Base-by-base conservation (phyloP, 208 protist genomes). In the Vickermania spadyakhi region DNA sequence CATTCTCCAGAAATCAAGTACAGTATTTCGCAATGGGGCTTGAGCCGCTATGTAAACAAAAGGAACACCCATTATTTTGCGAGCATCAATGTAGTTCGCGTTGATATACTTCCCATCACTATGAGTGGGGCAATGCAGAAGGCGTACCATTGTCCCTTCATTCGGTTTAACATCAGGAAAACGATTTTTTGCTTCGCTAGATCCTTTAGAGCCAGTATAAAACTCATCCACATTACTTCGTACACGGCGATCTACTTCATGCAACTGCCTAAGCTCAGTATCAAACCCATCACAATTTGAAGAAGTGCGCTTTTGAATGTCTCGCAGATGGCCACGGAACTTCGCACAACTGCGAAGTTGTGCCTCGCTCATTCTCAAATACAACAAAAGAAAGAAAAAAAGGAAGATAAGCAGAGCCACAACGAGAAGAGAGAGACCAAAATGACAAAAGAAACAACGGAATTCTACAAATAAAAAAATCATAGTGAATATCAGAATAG, bases 41-140 rank as follows among this genome's bases (percentile, higher is more conserved):
- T 96, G 91, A 25, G 86, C 86, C 11, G 84, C 84, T 59, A 96
- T 95, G 70, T 96, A 96, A n/a, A 84, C 73, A 70, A 89, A 89
- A 28, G 86, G 86, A 4, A 93, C 73, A 14, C 52, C 72, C 30
- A 90, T 76, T 13, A 78, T 56, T 22, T 67, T 66, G 4, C 77
- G 70, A 0, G 72, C 79, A 64, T 92, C 81, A 56, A 95, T 68
- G 67, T 88, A 91, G 68, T 96, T 96, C 45, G 85, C 89, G 68
- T 96, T 96, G 66, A 96, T 93, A 68, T 96, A 96, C 18, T 69
- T 76, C 11, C 70, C 78, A 31, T 80, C 69, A 22, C 67, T 68
- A 3, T 52, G 64, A 28, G 66, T 45, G 13, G 49, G 62, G 1
- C 64, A 56, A 21, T 73, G 61, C 13, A 41, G 14, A 14, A 87